Base-by-base conservation (phyloP, 495 filamentous ascomycete genomes). In the Annulohypoxylon maeteangense region DNA sequence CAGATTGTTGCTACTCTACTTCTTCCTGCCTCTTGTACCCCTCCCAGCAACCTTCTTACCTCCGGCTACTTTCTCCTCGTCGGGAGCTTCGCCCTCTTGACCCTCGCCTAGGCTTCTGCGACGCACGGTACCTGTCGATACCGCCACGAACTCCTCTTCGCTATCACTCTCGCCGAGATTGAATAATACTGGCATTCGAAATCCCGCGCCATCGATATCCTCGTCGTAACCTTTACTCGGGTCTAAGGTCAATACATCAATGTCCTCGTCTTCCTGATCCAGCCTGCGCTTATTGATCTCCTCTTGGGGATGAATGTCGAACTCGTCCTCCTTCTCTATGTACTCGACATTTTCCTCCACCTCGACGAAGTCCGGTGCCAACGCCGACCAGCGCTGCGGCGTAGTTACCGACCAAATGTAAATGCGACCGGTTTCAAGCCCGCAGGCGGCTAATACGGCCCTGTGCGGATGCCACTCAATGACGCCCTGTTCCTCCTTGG, bases 331-430 rank as follows among this genome's bases (percentile, higher is more conserved):
- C 27, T 87, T 87, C 77, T 99, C 95, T 38, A 95, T 86, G 75
- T 98, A 98, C 80, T 97, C 94, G 10, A 97, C 93, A 65, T 98
- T 98, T 79, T 98, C 96, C 81, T 99, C 95, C 8, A 99, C 93
- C 79, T 99, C 95, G 34, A 87, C 92, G 77, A 99, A 99, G 79
- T 99, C 95, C 0, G 95, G 95, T 7, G 95, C 95, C 7, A 99
- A 87, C 0, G 95, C 95, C 29, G 93, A 97, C 95, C 95, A 99
- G 65, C 94, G 90, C 75, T 99, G 95, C 1, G 94, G 93, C 16
- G 90, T 92, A 27, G 92, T 89, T 54, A 96, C 94, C 18, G 92
- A 92, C 96, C 96, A 99, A 11, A 95, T 89, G 78, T 96, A 95
- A 29, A 98, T 90, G 62, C 90, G 87, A 0, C 95, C 95, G 0